Percentiles rank a stretch among this genome's conserved stretches.
These are phyloP conservation scores for Strigomonas culicis DNA, from an alignment of 208 protist species.

Conservation along the genomic window DNA sequence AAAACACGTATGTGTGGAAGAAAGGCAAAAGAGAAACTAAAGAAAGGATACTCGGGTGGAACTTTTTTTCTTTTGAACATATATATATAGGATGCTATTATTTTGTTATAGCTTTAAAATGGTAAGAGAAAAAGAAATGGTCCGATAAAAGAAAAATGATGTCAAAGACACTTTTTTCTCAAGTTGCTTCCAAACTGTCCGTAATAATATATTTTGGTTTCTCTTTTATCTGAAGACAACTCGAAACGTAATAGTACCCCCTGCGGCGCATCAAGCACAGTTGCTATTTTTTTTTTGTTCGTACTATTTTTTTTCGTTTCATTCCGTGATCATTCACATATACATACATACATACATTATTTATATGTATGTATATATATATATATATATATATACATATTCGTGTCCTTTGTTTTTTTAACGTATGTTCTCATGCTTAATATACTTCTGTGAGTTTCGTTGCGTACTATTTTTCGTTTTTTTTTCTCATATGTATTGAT, in stretches of 20 bases:
- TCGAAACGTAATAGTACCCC: no score
- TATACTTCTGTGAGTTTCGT: constrained; percentile 3
- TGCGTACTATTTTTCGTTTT: constrained; percentile 9
- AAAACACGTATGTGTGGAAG: constrained; percentile 1
- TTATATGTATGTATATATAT: constrained; percentile 9
- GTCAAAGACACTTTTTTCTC: no score
- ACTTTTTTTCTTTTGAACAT: neutral
- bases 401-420: neutral
- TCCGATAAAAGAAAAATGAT: neutral
- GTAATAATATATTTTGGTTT: no score
- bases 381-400: neutral
- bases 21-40: neutral
- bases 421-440: neutral
- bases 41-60: no score
- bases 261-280: constrained; percentile 6
- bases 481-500: constrained; percentile 1
- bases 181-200: no score
- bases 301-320: neutral
- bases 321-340: constrained; percentile 4
- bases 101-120: neutral
- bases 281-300: constrained; percentile 1
- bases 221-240: no score
- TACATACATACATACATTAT: neutral
- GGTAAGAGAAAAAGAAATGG: neutral
- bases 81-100: no score